Base-by-base conservation (phyloP, 306 rosid genomes). In the Cucumis cinereus region DNA sequence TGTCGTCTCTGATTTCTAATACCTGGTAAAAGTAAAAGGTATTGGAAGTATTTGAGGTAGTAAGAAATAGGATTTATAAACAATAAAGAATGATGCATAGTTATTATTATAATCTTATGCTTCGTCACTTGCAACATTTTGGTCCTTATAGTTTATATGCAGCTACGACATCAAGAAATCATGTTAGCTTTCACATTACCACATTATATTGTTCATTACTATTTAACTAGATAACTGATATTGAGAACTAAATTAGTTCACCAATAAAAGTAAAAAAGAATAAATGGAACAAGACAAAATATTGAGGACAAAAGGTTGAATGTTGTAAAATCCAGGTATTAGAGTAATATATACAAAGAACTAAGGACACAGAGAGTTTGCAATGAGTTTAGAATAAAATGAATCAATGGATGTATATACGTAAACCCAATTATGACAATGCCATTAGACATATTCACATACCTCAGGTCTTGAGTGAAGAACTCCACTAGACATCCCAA, bases 401-500 rank as follows among this genome's bases (percentile, higher is more conserved):
- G 28, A 38, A 38, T 38, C 72, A 64, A 38, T 38, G 72, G 20
- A 38, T 26, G 17, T 60, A 33, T 26, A 28, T 3, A 50, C n/a
- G n/a, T 4, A 5, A 4, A 50, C 15, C 4, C 41, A 0, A 43
- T 13, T 23, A 83, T 19, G 6, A n/a, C 36, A 23, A 69, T 19
- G 45, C 57, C 50, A 33, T 52, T 45, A 17, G 49, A n/a, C 53
- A 16, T 74, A 78, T 40, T 40, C 35, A 50, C 77, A 84, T 87
- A 92, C 99, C 99, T 92, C 97, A 53, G 99, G 96, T 82, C 84
- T 89, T 36, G 99, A 94, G 81, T 92, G 85, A 66, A 90, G 97
- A 66, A 94, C 97, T 74, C 99, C 97, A 20, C 95, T 79, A n/a
- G 99, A 94, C 99, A 94, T 94, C 78, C 99, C 99, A 52, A 94